Evolutionary conservation across 208 protist genomes (phyloP).

Genomic region (Trypanosoma scelopori): DNA sequence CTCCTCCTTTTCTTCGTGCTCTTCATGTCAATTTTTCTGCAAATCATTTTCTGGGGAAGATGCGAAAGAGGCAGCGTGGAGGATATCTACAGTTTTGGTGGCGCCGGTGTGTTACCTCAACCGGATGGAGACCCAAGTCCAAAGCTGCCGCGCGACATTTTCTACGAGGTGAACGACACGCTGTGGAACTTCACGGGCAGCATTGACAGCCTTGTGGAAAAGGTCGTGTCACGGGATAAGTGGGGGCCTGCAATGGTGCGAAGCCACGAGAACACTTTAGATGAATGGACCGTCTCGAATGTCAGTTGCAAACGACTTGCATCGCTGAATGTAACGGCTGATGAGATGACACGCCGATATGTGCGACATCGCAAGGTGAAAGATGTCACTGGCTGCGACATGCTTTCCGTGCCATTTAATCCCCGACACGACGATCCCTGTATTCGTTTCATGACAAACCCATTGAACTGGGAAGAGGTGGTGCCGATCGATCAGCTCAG

Average conservation of each 20-base stretch:
- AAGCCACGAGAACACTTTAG: conserved; percentile 16
- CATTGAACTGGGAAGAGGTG: conserved; percentile 33
- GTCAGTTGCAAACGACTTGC: conserved; percentile 5
- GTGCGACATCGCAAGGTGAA: conserved; percentile 10
- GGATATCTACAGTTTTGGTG: no score
- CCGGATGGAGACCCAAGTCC: no score
- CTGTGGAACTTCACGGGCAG: conserved; percentile 22
- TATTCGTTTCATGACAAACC: conserved; percentile 28
- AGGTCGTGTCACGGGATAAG: conserved; percentile 1
- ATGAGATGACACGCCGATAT: conserved; percentile 15
- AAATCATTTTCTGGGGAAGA: no score
- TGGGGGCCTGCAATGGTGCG: conserved; percentile 24
- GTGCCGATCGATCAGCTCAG: conserved; percentile 22
- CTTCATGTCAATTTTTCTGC: background rate
- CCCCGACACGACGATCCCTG: conserved; percentile 22
- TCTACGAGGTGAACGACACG: conserved; percentile 15
- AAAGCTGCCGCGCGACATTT: background rate
- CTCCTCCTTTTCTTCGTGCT: no score
- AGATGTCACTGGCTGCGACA: conserved; percentile 35
- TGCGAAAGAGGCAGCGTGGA: background rate
- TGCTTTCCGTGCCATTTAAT: conserved; percentile 39
- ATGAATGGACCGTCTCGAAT: conserved; percentile 24
- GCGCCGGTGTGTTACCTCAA: background rate
- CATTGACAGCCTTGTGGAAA: conserved; percentile 28
- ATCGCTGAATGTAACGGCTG: background rate